phyloP scores from a whole-genome alignment of 2,329 filamentous ascomycete genomes.

The Colletotrichum sp. region DNA sequence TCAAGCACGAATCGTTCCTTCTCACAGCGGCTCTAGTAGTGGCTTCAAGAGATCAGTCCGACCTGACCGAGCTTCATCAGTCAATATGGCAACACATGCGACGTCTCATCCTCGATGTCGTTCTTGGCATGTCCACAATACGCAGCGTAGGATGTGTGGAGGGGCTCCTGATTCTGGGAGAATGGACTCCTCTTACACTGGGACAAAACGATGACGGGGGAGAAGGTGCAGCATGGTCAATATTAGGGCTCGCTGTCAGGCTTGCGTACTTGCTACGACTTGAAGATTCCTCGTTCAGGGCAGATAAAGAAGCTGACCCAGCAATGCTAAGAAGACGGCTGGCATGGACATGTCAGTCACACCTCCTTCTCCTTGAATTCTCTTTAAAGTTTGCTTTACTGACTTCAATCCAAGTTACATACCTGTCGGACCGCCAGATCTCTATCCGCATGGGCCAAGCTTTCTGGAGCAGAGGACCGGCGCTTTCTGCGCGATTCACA shows the following conservation, averaged over 20 bases:
- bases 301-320: not conserved
- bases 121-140: not conserved
- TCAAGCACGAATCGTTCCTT: slow-evolving; percentile 67
- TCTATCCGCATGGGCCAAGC: slow-evolving; percentile 74
- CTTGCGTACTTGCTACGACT: slow-evolving; percentile 74
- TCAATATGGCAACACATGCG: slow-evolving; percentile 3
- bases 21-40: slow-evolving; percentile 74
- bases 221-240: slow-evolving; percentile 80
- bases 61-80: not conserved
- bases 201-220: slow-evolving; percentile 67
- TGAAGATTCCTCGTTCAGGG: slow-evolving; percentile 40
- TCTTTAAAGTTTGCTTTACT: accelerated
- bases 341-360: slow-evolving; percentile 63
- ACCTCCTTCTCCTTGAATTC: accelerated
- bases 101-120: not conserved
- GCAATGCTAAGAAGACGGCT: slow-evolving; percentile 56
- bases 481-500: slow-evolving; percentile 66
- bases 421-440: slow-evolving; percentile 62
- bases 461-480: slow-evolving; percentile 76
- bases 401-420: not conserved
- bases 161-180: slow-evolving; percentile 70
- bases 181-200: slow-evolving; percentile 74
- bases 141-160: slow-evolving; percentile 69
- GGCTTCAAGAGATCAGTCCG: slow-evolving; percentile 68
- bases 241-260: slow-evolving; percentile 72